Conservation (phyloP, 495 filamentous ascomycete genomes). For the Penicillium steckii region DNA sequence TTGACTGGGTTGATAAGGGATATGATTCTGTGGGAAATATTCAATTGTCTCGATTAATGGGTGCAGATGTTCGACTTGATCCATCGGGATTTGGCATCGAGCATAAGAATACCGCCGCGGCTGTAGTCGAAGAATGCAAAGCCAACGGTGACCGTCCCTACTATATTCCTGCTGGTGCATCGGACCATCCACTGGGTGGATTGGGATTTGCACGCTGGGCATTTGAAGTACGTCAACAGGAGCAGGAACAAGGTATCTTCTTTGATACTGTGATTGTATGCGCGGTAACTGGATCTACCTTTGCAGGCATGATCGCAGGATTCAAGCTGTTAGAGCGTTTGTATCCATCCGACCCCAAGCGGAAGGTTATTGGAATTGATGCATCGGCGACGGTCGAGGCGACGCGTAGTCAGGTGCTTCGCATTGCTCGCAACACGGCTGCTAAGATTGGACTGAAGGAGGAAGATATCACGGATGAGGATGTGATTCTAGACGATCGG, state of each 20-base stretch:
- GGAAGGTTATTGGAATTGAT: conserved; percentile 60
- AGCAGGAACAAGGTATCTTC: conserved; percentile 52
- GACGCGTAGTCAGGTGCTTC: conserved; percentile 56
- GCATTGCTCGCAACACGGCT: conserved; percentile 59
- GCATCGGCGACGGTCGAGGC: conserved; percentile 55
- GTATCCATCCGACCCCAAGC: conserved; percentile 33
- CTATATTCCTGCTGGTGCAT: conserved; percentile 64
- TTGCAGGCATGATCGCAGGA: conserved; percentile 63
- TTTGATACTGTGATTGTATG: conserved; percentile 63
- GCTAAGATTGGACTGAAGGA: conserved; percentile 53
- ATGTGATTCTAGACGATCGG: conserved; percentile 58
- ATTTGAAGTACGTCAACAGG: conserved; percentile 59
- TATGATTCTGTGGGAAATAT: conserved; percentile 62
- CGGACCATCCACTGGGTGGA: conserved; percentile 63
- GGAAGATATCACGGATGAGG: conserved; percentile 52
- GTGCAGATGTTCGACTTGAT: conserved; percentile 53
- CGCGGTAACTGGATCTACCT: conserved; percentile 60
- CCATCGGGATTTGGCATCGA: conserved; percentile 55
- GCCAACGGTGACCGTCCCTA: conserved; percentile 53
- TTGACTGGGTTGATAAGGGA: conserved; percentile 48
- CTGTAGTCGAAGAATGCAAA: conserved; percentile 45
- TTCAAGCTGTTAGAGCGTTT: conserved; percentile 55
- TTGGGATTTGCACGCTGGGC: conserved; percentile 65
- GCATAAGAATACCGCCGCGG: conserved; percentile 53
- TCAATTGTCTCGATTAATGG: conserved; percentile 61